Evolutionary conservation across 129 eudicot genomes (phyloP).

Genomic region (Tagetes patula): DNA sequence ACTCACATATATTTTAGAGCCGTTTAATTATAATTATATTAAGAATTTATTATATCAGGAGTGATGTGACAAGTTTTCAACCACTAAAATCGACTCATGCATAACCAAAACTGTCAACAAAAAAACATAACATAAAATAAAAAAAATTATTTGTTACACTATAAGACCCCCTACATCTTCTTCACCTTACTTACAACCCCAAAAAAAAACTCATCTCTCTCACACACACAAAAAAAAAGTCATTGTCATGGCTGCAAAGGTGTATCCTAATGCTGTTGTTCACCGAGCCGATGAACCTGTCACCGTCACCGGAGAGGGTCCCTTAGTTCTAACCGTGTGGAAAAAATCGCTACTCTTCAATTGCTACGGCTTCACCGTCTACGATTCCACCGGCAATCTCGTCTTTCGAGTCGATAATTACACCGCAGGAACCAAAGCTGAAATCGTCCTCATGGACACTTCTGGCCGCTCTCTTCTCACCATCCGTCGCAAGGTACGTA

Average conservation of each 20-base stretch:
- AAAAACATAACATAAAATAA: no score
- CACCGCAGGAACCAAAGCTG: slow-evolving; percentile 36
- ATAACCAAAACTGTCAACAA: no score
- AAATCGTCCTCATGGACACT: slow-evolving; percentile 69
- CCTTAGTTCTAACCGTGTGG: slow-evolving; percentile 60
- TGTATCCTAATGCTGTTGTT: slow-evolving; percentile 32
- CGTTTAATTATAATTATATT: no score
- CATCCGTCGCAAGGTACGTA: slow-evolving; percentile 44
- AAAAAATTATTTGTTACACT: neutral
- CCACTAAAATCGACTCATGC: no score
- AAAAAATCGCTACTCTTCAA: slow-evolving; percentile 67
- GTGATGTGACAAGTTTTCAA: no score
- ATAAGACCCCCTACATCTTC: slow-evolving; percentile 10
- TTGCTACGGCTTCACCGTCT: slow-evolving; percentile 77
- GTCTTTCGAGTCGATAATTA: slow-evolving; percentile 72
- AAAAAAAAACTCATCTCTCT: neutral
- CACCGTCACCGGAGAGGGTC: neutral
- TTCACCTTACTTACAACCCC: slow-evolving; percentile 1
- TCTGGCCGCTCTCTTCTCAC: slow-evolving; percentile 48
- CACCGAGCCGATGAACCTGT: neutral
- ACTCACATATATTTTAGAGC: no score
- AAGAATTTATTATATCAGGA: no score
- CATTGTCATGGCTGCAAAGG: slow-evolving; percentile 25
- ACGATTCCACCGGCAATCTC: slow-evolving; percentile 57
- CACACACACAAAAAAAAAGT: neutral